Conservation (phyloP, 2,329 filamentous ascomycete species). For the Fusarium protoensiforme region DNA sequence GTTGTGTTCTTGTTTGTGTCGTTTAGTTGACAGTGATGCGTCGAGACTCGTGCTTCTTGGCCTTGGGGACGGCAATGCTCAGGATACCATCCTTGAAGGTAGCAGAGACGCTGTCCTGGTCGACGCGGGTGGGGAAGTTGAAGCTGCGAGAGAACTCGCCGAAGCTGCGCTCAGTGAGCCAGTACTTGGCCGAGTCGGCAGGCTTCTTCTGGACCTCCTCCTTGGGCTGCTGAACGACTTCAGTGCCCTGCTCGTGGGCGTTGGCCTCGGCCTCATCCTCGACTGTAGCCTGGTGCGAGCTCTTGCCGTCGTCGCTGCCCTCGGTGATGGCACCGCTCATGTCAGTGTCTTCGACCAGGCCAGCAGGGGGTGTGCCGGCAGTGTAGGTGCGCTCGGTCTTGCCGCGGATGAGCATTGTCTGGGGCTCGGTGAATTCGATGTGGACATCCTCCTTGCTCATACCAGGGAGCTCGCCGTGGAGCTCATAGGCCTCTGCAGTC, state of each 20-base stretch:
- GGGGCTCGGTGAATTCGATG: conserved; percentile 82
- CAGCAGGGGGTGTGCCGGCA: conserved; percentile 61
- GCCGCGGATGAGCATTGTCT: conserved; percentile 78
- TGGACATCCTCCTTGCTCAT: conserved; percentile 78
- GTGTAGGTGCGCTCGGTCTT: conserved; percentile 73
- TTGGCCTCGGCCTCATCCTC: conserved; percentile 63
- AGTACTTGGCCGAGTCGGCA: conserved; percentile 69
- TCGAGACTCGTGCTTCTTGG: conserved; percentile 66
- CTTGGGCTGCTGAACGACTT: conserved; percentile 38
- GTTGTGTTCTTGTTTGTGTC: not conserved
- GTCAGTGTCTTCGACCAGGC: conserved; percentile 57
- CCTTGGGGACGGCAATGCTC: conserved; percentile 73
- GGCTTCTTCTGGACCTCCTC: conserved; percentile 48
- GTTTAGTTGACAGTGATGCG: conserved; percentile 66
- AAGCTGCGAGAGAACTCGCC: conserved; percentile 77
- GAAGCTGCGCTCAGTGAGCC: conserved; percentile 74
- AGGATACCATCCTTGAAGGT: conserved; percentile 74
- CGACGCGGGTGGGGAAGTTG: conserved; percentile 72
- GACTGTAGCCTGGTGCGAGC: conserved; percentile 69
- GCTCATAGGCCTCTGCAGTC: conserved; percentile 74
- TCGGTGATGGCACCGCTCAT: conserved; percentile 55
- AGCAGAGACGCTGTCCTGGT: conserved; percentile 71
- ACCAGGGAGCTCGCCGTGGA: conserved; percentile 83
- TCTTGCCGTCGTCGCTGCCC: conserved; percentile 50
- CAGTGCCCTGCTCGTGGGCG: conserved; percentile 33